phyloP scores from a whole-genome alignment of 2,329 filamentous ascomycete genomes.

The Aureobasidium sp. region DNA sequence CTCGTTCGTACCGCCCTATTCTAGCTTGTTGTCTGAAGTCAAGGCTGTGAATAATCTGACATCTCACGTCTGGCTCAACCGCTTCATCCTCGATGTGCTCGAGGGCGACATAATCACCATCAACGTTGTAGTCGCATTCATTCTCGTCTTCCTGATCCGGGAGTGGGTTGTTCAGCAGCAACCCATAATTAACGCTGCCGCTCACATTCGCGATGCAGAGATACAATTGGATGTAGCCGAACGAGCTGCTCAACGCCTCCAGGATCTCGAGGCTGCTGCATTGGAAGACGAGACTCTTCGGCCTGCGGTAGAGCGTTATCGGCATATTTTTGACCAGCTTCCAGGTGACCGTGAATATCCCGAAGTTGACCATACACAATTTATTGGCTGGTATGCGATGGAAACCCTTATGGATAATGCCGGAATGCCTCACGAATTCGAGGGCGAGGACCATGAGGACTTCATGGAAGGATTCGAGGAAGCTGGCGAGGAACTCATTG shows the following conservation, averaged over 20 bases:
- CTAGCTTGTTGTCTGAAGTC: constrained; percentile 46
- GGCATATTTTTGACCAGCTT: neutral
- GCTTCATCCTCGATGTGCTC: constrained; percentile 70
- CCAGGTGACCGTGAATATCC: neutral
- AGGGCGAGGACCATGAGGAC: constrained; percentile 2
- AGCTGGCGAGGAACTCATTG: constrained; percentile 12
- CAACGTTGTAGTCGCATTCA: constrained; percentile 86
- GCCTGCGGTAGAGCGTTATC: constrained; percentile 15
- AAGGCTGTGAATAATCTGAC: constrained; percentile 53
- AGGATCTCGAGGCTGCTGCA: constrained; percentile 5
- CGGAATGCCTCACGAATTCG: constrained; percentile 17
- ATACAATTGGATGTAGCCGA: constrained; percentile 23
- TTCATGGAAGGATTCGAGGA: constrained; percentile 3
- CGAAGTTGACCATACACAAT: constrained; percentile 13
- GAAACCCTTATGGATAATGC: constrained; percentile 23
- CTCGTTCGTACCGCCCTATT: neutral
- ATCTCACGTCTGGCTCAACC: constrained; percentile 64
- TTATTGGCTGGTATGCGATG: constrained; percentile 23
- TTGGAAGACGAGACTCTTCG: constrained; percentile 17
- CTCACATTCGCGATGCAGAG: constrained; percentile 26
- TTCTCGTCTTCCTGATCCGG: constrained; percentile 90
- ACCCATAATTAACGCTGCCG: constrained; percentile 74
- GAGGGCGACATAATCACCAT: constrained; percentile 94
- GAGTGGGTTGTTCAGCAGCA: constrained; percentile 99
- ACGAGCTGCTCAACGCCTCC: constrained; percentile 11